Evolutionary conservation across 345 rosid species (phyloP).

Genomic region (Citrus glauca): DNA sequence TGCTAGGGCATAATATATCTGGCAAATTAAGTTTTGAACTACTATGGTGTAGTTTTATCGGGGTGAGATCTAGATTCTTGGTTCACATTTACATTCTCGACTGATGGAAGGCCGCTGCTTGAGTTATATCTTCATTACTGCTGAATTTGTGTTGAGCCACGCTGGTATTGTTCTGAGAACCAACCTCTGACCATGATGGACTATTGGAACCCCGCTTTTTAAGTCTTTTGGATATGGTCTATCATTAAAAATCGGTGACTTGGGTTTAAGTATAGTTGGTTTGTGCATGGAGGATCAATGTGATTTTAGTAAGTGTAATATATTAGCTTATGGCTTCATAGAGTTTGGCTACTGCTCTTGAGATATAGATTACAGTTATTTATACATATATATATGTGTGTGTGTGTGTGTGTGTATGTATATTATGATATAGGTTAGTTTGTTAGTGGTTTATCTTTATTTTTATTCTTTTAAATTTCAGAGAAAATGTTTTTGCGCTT

Average conservation of each 20-base stretch:
- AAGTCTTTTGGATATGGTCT: neutral
- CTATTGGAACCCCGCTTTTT: neutral
- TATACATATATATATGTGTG: too few species aligned
- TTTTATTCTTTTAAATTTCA: neutral
- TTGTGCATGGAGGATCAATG: neutral
- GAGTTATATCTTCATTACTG: neutral
- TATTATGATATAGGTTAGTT: too few species aligned
- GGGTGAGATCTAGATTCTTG: neutral
- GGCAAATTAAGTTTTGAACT: neutral
- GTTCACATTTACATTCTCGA: neutral
- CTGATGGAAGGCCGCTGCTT: neutral
- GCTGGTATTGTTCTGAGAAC: neutral
- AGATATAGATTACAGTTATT: too few species aligned
- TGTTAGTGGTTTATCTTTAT: neutral
- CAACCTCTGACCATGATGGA: neutral
- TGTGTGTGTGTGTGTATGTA: too few species aligned
- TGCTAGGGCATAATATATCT: neutral
- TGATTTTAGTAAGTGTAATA: neutral
- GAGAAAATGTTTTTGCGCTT: neutral
- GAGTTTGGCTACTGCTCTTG: neutral
- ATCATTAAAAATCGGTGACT: neutral
- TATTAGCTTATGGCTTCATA: neutral
- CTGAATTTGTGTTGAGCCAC: neutral
- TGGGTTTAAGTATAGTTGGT: neutral
- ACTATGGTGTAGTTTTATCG: neutral